phyloP scores from a whole-genome alignment of 2,329 filamentous ascomycete species.

The Drechslerella dactyloides region DNA sequence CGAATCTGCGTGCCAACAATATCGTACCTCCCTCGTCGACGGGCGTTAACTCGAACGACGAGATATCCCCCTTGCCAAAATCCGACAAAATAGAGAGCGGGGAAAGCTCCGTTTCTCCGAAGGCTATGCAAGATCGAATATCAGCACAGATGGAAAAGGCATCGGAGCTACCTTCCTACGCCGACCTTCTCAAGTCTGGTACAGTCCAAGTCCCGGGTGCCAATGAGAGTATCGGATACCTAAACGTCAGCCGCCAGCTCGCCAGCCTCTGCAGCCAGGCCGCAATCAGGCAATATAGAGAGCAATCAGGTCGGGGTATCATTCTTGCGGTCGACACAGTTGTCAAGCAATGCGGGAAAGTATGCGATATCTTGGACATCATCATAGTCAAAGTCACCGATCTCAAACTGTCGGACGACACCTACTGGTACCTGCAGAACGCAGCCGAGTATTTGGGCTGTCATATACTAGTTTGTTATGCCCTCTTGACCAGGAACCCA shows the following conservation, averaged over 20 bases:
- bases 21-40: conserved; percentile 2
- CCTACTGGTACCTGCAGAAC: conserved; percentile 25
- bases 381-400: conserved; percentile 21
- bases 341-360: conserved; percentile 14
- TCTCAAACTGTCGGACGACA: conserved; percentile 23
- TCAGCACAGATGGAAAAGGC: conserved; percentile 17
- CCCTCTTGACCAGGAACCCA: conserved; percentile 30
- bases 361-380: conserved; percentile 17
- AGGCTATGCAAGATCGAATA: conserved; percentile 20
- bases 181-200: conserved; percentile 23
- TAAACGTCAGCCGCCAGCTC: conserved; percentile 28
- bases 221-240: conserved; percentile 14
- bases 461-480: conserved; percentile 33
- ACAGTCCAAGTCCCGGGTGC: conserved; percentile 14
- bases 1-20: neutral
- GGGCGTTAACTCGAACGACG: neutral
- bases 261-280: conserved; percentile 19
- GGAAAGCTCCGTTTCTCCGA: conserved; percentile 8
- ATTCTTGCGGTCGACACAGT: conserved; percentile 5
- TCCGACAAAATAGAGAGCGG: conserved; percentile 3
- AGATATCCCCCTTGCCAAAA: neutral
- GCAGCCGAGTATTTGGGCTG: conserved; percentile 37
- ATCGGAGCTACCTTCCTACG: conserved; percentile 20
- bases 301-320: conserved; percentile 6
- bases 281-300: conserved; percentile 18